Conservation (phyloP, 1,139 yeast species). For the Meyerozyma carpophila region DNA sequence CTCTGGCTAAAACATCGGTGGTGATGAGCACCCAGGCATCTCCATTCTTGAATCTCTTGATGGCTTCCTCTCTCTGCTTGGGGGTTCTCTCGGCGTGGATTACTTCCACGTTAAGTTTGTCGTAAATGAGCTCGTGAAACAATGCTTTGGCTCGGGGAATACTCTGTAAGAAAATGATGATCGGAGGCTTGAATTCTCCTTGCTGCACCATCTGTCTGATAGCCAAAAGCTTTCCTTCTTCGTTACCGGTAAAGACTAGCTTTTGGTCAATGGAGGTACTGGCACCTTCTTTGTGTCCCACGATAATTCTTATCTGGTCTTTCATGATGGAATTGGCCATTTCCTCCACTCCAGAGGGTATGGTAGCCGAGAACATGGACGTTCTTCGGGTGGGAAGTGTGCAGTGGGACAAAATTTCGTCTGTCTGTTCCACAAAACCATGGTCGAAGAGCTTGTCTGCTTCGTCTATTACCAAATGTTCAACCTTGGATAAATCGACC, state of each 20-base stretch:
- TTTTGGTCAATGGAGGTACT: slow-evolving; percentile 78
- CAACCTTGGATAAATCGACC: slow-evolving; percentile 56
- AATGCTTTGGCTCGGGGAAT: slow-evolving; percentile 92
- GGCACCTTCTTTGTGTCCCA: slow-evolving; percentile 95
- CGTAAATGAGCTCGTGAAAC: slow-evolving; percentile 87
- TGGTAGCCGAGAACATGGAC: slow-evolving; percentile 91
- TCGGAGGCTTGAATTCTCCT: slow-evolving; percentile 90
- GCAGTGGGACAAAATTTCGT: slow-evolving; percentile 70
- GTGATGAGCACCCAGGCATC: slow-evolving; percentile 95
- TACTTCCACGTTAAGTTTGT: slow-evolving; percentile 87
- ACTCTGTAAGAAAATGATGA: slow-evolving; percentile 85
- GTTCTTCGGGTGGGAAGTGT: slow-evolving; percentile 49
- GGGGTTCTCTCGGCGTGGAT: slow-evolving; percentile 95
- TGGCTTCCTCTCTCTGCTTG: slow-evolving; percentile 79
- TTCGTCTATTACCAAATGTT: slow-evolving; percentile 83
- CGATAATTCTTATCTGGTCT: slow-evolving; percentile 77
- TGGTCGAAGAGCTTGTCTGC: slow-evolving; percentile 92
- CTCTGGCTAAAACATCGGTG: slow-evolving; percentile 93
- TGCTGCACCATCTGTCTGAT: slow-evolving; percentile 81
- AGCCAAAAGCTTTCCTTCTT: slow-evolving; percentile 89
- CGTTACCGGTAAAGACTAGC: slow-evolving; percentile 83
- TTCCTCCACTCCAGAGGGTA: slow-evolving; percentile 90
- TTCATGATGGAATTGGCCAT: slow-evolving; percentile 81
- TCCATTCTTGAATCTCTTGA: slow-evolving; percentile 80
- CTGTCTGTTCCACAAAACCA: slow-evolving; percentile 90